Evolutionary conservation across 2,329 filamentous ascomycete genomes (phyloP).

Genomic region (Tolypocladium capitatum): DNA sequence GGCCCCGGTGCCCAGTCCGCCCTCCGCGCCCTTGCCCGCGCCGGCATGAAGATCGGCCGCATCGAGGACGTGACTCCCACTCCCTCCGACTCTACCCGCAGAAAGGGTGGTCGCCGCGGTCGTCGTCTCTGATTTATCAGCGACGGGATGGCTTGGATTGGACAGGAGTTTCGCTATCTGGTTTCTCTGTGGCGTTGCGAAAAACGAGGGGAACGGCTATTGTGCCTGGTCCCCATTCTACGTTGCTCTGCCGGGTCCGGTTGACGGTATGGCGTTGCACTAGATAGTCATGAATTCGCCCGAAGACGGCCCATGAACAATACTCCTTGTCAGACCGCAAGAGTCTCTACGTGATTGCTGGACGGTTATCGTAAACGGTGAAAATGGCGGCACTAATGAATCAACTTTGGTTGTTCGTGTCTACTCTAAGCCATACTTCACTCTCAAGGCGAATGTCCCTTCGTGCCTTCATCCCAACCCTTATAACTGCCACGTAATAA

Average conservation of each 20-base stretch:
- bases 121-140: conserved; percentile 74
- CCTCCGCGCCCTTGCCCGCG: conserved; percentile 95
- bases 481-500: neutral
- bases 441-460: no score
- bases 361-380: neutral
- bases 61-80: conserved; percentile 99
- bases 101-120: conserved; percentile 99
- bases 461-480: neutral
- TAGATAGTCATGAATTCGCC: conserved; percentile 31
- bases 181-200: conserved; percentile 52
- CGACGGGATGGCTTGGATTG: conserved; percentile 14
- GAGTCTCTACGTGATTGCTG: conserved; percentile 2
- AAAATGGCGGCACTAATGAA: neutral
- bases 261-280: conserved; percentile 12
- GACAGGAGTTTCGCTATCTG: conserved; percentile 30
- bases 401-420: neutral
- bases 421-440: neutral
- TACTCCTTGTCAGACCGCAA: conserved; percentile 16
- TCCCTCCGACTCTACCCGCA: conserved; percentile 96
- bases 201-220: conserved; percentile 60
- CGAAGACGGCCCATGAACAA: conserved; percentile 29
- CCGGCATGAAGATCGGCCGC: conserved; percentile 98
- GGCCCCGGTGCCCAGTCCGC: conserved; percentile 98
- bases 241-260: conserved; percentile 28
- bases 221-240: conserved; percentile 51